These are phyloP conservation scores for Mrakia blollopis DNA, from an alignment of 768 basidiomycete genomes.

Conservation along the genomic window DNA sequence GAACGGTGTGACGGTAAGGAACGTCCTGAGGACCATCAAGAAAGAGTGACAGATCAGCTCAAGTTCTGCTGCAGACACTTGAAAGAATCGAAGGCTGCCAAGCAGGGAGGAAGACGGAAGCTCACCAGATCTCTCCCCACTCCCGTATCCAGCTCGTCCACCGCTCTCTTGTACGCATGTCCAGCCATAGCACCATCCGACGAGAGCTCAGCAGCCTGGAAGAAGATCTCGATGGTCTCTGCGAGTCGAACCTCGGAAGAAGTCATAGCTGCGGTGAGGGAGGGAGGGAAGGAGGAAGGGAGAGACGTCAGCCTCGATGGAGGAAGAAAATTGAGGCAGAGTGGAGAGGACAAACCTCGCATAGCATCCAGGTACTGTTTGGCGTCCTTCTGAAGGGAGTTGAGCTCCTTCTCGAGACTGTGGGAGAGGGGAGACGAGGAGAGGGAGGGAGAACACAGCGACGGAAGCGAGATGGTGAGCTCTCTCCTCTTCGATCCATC, in stretches of 20 bases:
- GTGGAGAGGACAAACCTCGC: constrained; percentile 58
- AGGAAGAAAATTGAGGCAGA: too few species aligned
- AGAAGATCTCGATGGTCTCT: constrained; percentile 90
- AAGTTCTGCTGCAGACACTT: background rate
- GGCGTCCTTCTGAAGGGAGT: constrained; percentile 85
- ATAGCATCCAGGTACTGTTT: constrained; percentile 93
- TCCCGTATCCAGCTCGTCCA: constrained; percentile 84
- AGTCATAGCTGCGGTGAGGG: constrained; percentile 67
- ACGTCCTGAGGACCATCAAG: constrained; percentile 58
- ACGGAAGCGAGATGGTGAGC: background rate
- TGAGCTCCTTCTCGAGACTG: constrained; percentile 95
- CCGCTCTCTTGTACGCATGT: constrained; percentile 90
- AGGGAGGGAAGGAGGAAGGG: background rate
- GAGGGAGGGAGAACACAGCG: constrained; percentile 1
- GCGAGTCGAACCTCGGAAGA: constrained; percentile 86
- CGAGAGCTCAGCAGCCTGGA: constrained; percentile 66
- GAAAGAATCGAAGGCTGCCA: background rate
- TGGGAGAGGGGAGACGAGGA: background rate
- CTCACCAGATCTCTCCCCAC: constrained; percentile 78
- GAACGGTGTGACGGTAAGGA: constrained; percentile 88
- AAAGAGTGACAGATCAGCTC: background rate
- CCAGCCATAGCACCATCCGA: constrained; percentile 95
- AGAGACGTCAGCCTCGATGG: background rate
- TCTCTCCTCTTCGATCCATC: background rate
- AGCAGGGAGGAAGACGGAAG: constrained; percentile 28